Percentiles rank a stretch among this genome's conserved stretches.
These are phyloP conservation scores for Xerocomus nothofagi DNA, from an alignment of 1,284 basidiomycete species.

Conservation along the genomic window DNA sequence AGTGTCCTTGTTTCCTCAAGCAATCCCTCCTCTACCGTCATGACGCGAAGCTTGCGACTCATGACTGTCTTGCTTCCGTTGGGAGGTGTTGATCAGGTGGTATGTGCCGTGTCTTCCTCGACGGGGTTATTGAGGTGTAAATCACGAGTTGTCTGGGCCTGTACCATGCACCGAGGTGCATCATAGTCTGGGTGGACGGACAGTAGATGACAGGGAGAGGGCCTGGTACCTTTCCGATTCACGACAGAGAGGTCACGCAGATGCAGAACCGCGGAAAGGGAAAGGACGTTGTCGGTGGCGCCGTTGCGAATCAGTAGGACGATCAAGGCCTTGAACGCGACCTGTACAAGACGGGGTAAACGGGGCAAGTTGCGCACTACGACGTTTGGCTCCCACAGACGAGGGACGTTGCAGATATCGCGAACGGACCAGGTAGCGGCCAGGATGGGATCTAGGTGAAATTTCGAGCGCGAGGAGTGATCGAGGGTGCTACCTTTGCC, in stretches of 20 bases:
- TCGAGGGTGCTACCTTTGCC: slow-evolving; percentile 65
- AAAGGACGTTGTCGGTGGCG: slow-evolving; percentile 87
- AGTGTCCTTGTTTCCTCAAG: slow-evolving; percentile 90
- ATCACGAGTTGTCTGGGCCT: slow-evolving; percentile 87
- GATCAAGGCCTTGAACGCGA: slow-evolving; percentile 96
- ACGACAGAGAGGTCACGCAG: slow-evolving; percentile 75
- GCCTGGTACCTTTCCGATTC: slow-evolving; percentile 76
- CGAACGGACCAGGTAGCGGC: slow-evolving; percentile 91
- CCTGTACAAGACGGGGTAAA: slow-evolving; percentile 43
- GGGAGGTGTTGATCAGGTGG: slow-evolving; percentile 34
- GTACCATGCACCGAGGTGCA: slow-evolving; percentile 86
- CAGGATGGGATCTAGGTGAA: slow-evolving; percentile 83
- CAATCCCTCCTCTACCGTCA: slow-evolving; percentile 96
- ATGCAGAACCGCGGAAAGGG: slow-evolving; percentile 73
- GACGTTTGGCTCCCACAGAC: slow-evolving; percentile 87
- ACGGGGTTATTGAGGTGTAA: slow-evolving; percentile 63
- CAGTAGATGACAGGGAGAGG: neutral
- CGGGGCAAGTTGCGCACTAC: slow-evolving; percentile 56
- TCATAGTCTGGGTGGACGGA: slow-evolving; percentile 61
- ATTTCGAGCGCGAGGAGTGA: neutral
- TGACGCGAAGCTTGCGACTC: slow-evolving; percentile 81
- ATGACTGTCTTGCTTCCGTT: slow-evolving; percentile 75
- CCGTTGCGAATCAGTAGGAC: slow-evolving; percentile 95
- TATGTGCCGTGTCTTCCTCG: slow-evolving; percentile 50
- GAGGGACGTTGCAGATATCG: slow-evolving; percentile 84